Percentiles rank a stretch among this genome's conserved stretches.
Conservation (phyloP, 1,284 basidiomycete species). For the Ceratobasidium sp. region DNA sequence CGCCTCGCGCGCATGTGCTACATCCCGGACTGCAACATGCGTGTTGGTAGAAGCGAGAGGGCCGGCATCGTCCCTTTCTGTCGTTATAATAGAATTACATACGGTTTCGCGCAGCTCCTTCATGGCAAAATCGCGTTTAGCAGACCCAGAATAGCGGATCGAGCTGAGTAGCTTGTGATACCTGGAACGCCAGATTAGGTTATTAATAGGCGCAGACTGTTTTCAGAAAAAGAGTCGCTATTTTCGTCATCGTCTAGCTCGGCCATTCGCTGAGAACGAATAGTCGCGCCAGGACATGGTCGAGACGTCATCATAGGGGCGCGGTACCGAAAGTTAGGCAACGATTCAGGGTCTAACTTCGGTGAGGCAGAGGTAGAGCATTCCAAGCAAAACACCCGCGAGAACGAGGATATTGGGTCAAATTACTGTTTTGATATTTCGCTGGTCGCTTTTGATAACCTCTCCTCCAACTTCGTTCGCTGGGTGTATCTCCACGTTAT, state of each 20-base stretch:
- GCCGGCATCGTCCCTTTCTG: constrained; percentile 23
- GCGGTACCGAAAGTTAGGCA: constrained; percentile 25
- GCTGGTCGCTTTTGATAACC: no score
- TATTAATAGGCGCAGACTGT: not conserved
- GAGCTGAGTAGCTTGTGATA: constrained; percentile 28
- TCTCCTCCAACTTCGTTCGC: no score
- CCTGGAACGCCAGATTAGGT: constrained; percentile 22
- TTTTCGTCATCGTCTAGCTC: constrained; percentile 34
- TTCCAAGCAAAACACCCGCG: no score
- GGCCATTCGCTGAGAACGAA: constrained; percentile 36
- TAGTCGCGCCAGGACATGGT: constrained; percentile 32
- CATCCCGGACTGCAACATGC: constrained; percentile 26
- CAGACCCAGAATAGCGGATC: constrained; percentile 27
- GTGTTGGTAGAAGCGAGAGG: constrained; percentile 20
- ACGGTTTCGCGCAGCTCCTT: constrained; percentile 35
- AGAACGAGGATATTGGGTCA: constrained; percentile 7
- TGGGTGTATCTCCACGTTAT: no score
- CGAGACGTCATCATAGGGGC: constrained; percentile 18
- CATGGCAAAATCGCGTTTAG: constrained; percentile 30
- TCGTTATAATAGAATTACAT: constrained; percentile 4
- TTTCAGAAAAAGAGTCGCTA: not conserved
- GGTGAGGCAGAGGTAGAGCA: constrained; percentile 29
- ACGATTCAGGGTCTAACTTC: constrained; percentile 16
- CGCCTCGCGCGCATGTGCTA: constrained; percentile 14
- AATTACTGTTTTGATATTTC: no score